phyloP scores from a whole-genome alignment of 345 rosid species.

The Gossypium herbaceum region DNA sequence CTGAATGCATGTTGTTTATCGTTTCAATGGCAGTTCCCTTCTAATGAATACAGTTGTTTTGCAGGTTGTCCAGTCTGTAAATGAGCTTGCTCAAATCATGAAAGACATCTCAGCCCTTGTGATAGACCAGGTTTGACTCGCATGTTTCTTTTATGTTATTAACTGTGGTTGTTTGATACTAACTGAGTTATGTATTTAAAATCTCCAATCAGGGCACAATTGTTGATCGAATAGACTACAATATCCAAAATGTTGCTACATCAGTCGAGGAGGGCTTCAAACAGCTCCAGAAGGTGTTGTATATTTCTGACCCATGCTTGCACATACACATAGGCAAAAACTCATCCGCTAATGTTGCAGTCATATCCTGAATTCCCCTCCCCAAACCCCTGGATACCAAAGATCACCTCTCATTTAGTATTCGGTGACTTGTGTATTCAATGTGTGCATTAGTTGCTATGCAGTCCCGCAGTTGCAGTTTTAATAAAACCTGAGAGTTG shows the following conservation, averaged over 20 bases:
- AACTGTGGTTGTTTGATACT: background rate
- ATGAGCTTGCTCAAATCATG: slow-evolving; percentile 92
- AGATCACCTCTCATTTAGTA: background rate
- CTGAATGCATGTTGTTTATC: slow-evolving; percentile 5
- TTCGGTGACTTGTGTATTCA: background rate
- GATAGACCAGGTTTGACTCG: slow-evolving; percentile 72
- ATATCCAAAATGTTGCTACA: slow-evolving; percentile 73
- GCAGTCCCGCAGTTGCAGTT: too few relatives aligned
- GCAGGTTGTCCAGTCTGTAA: slow-evolving; percentile 82
- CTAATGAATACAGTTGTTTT: slow-evolving; percentile 14
- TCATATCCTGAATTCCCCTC: background rate
- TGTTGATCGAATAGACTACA: slow-evolving; percentile 85
- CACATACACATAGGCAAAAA: background rate
- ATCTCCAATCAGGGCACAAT: slow-evolving; percentile 63
- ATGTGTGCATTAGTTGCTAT: background rate
- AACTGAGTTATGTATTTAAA: background rate
- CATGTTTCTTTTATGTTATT: slow-evolving; percentile 3
- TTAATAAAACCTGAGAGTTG: background rate
- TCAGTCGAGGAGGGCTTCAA: slow-evolving; percentile 77
- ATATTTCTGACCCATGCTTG: slow-evolving; percentile 13
- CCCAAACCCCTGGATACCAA: background rate
- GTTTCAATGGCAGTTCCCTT: background rate
- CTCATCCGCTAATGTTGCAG: background rate
- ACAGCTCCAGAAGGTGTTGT: slow-evolving; percentile 77
- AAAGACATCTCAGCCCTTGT: slow-evolving; percentile 86